Conservation (phyloP, 2,329 filamentous ascomycete species). For the Aspergillus chevalieri region DNA sequence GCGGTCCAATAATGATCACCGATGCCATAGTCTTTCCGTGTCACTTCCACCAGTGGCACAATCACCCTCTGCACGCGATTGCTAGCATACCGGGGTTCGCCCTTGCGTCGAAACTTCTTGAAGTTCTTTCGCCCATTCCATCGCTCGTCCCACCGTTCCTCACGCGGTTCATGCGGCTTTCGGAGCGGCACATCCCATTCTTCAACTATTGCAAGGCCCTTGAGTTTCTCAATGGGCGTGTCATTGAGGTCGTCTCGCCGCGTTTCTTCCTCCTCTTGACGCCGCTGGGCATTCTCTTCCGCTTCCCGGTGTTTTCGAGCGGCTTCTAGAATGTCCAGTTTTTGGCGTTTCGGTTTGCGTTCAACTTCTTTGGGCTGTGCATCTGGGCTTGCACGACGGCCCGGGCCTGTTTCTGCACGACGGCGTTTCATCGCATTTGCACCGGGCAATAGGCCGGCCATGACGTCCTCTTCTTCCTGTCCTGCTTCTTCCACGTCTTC, state of each 20-base stretch:
- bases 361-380: conserved; percentile 22
- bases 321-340: conserved; percentile 63
- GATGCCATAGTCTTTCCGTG: conserved; percentile 64
- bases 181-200: conserved; percentile 58
- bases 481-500: conserved; percentile 36
- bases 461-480: conserved; percentile 47
- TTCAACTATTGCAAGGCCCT: conserved; percentile 68
- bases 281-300: conserved; percentile 48
- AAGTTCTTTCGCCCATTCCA: conserved; percentile 98
- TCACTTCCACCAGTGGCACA: conserved; percentile 65
- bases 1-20: conserved; percentile 68
- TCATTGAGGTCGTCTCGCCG: conserved; percentile 52
- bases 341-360: conserved; percentile 48
- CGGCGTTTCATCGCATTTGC: conserved; percentile 74
- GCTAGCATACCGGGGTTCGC: conserved; percentile 29
- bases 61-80: conserved; percentile 53
- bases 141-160: conserved; percentile 70
- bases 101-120: conserved; percentile 64
- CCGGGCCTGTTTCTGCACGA: conserved; percentile 55
- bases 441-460: conserved; percentile 69
- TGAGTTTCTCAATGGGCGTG: conserved; percentile 66
- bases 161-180: conserved; percentile 26
- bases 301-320: conserved; percentile 50
- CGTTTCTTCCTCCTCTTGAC: conserved; percentile 62
- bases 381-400: conserved; percentile 30